Evolutionary conservation across 202 grass and related monocot genomes (phyloP).

Genomic region (Schoenoplectus tabernaemontani): DNA sequence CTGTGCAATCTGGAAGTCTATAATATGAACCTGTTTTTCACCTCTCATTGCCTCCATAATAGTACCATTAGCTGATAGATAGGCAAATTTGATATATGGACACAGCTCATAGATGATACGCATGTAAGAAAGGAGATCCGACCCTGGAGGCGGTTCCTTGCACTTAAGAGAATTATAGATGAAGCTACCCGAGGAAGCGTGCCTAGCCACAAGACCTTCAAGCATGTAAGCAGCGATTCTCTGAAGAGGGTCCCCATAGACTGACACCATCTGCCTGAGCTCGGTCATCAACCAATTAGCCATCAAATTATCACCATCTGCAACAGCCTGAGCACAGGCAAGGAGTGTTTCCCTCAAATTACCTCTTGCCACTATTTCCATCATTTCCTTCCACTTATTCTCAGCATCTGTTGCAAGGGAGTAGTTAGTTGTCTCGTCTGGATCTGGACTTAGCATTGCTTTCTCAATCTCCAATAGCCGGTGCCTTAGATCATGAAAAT

Average conservation of each 20-base stretch:
- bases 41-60: conserved; percentile 72
- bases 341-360: conserved; percentile 59
- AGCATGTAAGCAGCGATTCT: conserved; percentile 82
- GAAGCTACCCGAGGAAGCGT: conserved; percentile 52
- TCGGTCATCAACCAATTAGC: conserved; percentile 49
- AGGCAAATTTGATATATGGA: conserved; percentile 86
- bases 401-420: neutral
- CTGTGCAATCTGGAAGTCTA: conserved; percentile 88
- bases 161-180: conserved; percentile 85
- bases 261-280: conserved; percentile 66
- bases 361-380: conserved; percentile 44
- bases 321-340: conserved; percentile 64
- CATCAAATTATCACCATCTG: conserved; percentile 39
- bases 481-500: conserved; percentile 23
- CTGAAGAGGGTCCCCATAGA: conserved; percentile 76
- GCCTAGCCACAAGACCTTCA: conserved; percentile 71
- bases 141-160: conserved; percentile 55
- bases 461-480: conserved; percentile 21
- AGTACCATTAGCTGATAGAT: conserved; percentile 80
- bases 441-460: conserved; percentile 29
- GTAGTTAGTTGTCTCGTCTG: neutral
- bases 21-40: conserved; percentile 73
- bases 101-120: conserved; percentile 76
- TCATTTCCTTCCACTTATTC: conserved; percentile 49
- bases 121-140: conserved; percentile 87